Conservation (phyloP, 495 filamentous ascomycete genomes). For the Neurospora sp. region DNA sequence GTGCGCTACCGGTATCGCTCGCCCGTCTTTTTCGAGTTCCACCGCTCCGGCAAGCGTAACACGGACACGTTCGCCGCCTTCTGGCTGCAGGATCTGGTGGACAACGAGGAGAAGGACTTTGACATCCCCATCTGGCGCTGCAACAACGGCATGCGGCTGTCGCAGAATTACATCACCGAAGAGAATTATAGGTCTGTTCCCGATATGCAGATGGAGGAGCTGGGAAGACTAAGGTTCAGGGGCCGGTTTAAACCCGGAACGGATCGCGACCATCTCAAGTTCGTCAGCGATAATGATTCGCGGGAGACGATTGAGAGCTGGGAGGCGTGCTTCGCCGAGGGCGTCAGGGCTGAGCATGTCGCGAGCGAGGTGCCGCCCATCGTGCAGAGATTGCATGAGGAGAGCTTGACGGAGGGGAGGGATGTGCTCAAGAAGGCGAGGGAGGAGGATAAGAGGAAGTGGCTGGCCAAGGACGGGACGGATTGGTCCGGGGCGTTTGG, state of each 20-base stretch:
- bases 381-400: conserved; percentile 64
- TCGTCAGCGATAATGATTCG: conserved; percentile 77
- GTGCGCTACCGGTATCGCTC: conserved; percentile 84
- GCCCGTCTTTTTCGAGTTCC: conserved; percentile 82
- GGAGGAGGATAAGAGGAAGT: conserved; percentile 60
- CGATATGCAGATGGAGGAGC: conserved; percentile 56
- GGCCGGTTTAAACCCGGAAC: conserved; percentile 81
- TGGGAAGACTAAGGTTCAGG: conserved; percentile 71
- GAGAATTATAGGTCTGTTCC: conserved; percentile 54
- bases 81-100: conserved; percentile 78
- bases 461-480: conserved; percentile 68
- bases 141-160: conserved; percentile 57
- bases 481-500: conserved; percentile 88
- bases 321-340: conserved; percentile 82
- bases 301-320: conserved; percentile 90
- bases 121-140: conserved; percentile 84
- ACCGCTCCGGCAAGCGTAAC: conserved; percentile 52
- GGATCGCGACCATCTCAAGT: conserved; percentile 73
- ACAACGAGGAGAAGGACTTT: conserved; percentile 63
- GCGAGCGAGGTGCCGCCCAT: conserved; percentile 53
- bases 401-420: conserved; percentile 63
- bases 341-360: conserved; percentile 61
- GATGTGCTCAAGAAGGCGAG: conserved; percentile 65
- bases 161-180: conserved; percentile 84
- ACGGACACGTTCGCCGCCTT: conserved; percentile 65